Base-by-base conservation (phyloP, 2,329 filamentous ascomycete genomes). In the Ustulina deusta region DNA sequence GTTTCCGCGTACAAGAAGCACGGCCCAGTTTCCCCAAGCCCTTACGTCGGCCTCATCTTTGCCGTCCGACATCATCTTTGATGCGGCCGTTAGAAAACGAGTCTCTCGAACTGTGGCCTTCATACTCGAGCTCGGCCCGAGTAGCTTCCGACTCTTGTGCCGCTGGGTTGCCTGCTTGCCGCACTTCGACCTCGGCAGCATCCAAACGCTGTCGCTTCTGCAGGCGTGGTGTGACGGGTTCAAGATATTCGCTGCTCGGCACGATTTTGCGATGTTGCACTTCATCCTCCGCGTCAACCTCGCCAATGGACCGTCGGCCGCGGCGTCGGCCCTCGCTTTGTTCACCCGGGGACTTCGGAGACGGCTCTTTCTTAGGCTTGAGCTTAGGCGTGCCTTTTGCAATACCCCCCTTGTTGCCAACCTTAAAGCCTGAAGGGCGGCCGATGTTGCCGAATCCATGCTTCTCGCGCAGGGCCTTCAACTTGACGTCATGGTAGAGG, bases 401-500 rank as follows among this genome's bases (percentile, higher is more conserved):
- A 6, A 73, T 72, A 22, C 79, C 78, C 68, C 79, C 78, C 68
- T 81, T 84, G 69, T 82, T 81, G 3, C 81, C 82, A 5, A 79
- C 69, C 62, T 78, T 79, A 66, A 78, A 46, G 29, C 77, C 77
- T 2, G 85, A 86, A 0, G 87, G 87, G 0, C 87, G 80, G 7
- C 87, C 87, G 6, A 89, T 88, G 69, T 85, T 88, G 56, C 86
- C 85, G 66, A 84, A 87, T 0, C 87, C 87, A 65, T 85, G 83
- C 76, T 86, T 85, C 27, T 79, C 76, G 7, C 87, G 81, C 9
- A 88, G 76, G 1, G 79, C 75, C 15, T 81, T 79, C 1, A 88
- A 76, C 73, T 87, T 88, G 0, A 78, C 76, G 71, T 89, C 87
- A 70, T 87, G 85, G 69, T 89, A 89, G 22, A 89, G 82, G 71